A percentile compares a stretch with the other conserved stretches of the same genome.
These are phyloP conservation scores for Alternaria hordeiaustralica DNA, from an alignment of 2,329 filamentous ascomycete genomes.

Conservation along the genomic window DNA sequence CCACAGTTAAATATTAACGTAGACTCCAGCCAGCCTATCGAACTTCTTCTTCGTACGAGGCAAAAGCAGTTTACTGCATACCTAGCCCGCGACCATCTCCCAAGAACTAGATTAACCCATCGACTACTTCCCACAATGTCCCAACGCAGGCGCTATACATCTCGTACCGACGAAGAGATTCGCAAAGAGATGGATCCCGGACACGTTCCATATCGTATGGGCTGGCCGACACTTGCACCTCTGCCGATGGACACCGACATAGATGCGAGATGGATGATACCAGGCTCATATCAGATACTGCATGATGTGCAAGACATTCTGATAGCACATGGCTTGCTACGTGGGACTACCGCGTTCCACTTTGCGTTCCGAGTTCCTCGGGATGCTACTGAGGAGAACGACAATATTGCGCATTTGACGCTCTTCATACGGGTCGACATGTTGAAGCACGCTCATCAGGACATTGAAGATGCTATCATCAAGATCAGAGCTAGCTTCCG, in stretches of 20 bases:
- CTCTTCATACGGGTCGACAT: background rate
- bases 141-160: background rate
- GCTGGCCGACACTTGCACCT: background rate
- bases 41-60: background rate
- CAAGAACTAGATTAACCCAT: background rate
- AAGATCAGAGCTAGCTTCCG: background rate
- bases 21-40: background rate
- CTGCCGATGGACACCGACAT: background rate
- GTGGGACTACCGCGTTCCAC: background rate
- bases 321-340: background rate
- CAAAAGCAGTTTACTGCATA: background rate
- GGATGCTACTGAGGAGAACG: background rate
- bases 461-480: background rate
- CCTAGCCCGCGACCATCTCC: background rate
- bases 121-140: background rate
- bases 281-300: background rate
- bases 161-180: background rate
- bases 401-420: background rate
- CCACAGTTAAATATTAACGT: background rate
- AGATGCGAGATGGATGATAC: background rate
- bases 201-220: background rate
- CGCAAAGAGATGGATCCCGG: background rate
- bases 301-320: background rate
- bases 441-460: background rate
- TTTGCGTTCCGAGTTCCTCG: background rate